Conservation (phyloP, 2,329 filamentous ascomycete genomes). For the Berkeleyomyces rouxiae region DNA sequence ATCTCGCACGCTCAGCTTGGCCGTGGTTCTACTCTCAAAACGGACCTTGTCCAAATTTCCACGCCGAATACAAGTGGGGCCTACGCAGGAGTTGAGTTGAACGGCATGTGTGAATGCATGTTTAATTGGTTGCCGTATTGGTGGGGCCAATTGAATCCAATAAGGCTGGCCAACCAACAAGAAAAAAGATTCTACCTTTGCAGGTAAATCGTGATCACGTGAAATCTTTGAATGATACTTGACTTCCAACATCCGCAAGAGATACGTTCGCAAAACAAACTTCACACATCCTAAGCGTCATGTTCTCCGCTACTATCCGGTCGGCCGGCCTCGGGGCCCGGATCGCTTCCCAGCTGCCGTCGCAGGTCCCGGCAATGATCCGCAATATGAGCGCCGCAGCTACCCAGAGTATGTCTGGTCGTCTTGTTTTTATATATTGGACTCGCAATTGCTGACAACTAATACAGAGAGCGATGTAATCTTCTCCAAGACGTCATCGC, state of each 20-base stretch:
- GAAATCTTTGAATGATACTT: neutral
- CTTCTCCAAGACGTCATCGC: constrained; percentile 35
- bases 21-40: neutral
- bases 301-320: constrained; percentile 3
- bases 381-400: constrained; percentile 4
- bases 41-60: neutral
- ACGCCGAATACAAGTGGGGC: neutral
- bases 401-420: constrained; percentile 5
- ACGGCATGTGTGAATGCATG: too few species aligned
- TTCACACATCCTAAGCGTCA: neutral
- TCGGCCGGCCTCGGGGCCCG: constrained; percentile 3
- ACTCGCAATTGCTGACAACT: neutral
- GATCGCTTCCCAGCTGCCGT: neutral
- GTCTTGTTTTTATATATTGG: neutral
- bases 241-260: neutral
- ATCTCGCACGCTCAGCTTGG: neutral
- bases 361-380: neutral
- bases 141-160: neutral
- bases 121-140: constrained; percentile 10
- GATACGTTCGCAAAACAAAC: neutral
- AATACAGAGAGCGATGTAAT: constrained; percentile 20
- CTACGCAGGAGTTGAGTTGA: too few species aligned
- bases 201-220: constrained; percentile 1
- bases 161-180: neutral
- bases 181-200: neutral